Evolutionary conservation across 495 filamentous ascomycete genomes (phyloP).

Genomic region (Trichoderma reesei): DNA sequence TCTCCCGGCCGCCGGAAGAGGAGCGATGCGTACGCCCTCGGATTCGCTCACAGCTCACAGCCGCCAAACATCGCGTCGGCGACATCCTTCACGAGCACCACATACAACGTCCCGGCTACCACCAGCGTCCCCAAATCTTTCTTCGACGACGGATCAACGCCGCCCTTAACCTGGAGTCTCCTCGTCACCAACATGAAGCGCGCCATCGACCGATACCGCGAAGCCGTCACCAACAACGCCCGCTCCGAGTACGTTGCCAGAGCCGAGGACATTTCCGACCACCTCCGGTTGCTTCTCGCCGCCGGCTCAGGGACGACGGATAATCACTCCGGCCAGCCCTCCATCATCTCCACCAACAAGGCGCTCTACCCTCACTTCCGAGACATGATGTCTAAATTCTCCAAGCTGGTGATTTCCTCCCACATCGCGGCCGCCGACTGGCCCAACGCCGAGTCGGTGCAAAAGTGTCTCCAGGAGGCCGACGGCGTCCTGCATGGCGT

Average conservation of each 20-base stretch:
- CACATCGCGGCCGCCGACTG: slow-evolving; percentile 95
- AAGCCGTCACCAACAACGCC: slow-evolving; percentile 68
- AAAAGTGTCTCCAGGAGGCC: slow-evolving; percentile 91
- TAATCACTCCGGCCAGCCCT: slow-evolving; percentile 96
- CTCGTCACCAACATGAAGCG: slow-evolving; percentile 84
- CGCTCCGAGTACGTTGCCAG: slow-evolving; percentile 83
- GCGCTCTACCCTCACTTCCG: slow-evolving; percentile 93
- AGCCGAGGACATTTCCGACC: slow-evolving; percentile 95
- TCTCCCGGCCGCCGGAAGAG: slow-evolving; percentile 39
- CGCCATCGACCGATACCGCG: slow-evolving; percentile 77
- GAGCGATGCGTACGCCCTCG: slow-evolving; percentile 37
- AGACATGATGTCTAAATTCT: slow-evolving; percentile 99
- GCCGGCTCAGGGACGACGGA: slow-evolving; percentile 95
- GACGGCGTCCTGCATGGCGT: slow-evolving; percentile 90
- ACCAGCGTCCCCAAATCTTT: slow-evolving; percentile 67
- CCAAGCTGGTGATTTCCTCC: slow-evolving; percentile 94
- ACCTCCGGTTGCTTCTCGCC: slow-evolving; percentile 83
- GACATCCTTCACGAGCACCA: slow-evolving; percentile 55
- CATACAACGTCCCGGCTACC: slow-evolving; percentile 44
- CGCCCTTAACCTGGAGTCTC: slow-evolving; percentile 75
- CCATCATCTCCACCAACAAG: slow-evolving; percentile 98
- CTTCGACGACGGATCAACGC: slow-evolving; percentile 68
- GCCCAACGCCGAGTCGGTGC: slow-evolving; percentile 74
- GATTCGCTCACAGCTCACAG: slow-evolving; percentile 32
- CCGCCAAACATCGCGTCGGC: slow-evolving; percentile 51